Conservation (phyloP, 2,329 filamentous ascomycete species). For the Colletotrichum ledebouriae region DNA sequence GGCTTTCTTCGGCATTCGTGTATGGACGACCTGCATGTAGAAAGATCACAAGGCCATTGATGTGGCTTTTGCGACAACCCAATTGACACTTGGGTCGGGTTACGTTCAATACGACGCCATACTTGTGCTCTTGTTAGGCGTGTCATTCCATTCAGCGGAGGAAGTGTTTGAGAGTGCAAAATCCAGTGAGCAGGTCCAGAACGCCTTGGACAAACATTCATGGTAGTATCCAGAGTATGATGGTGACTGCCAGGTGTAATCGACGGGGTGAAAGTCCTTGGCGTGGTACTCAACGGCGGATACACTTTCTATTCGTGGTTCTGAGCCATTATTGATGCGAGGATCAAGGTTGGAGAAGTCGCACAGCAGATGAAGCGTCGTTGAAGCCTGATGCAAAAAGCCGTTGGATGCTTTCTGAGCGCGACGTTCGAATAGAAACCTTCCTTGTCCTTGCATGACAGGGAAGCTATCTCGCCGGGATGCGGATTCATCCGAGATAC, state of each 20-base stretch:
- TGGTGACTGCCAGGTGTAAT: slow-evolving; percentile 13
- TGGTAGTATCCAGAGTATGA: slow-evolving; percentile 27
- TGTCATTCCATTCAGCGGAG: background rate
- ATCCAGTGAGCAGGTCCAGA: slow-evolving; percentile 21
- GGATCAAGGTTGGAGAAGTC: slow-evolving; percentile 1
- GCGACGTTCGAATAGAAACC: slow-evolving; percentile 4
- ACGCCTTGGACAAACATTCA: slow-evolving; percentile 20
- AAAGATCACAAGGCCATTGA: slow-evolving; percentile 18
- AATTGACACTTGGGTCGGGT: background rate
- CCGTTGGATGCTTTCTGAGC: background rate
- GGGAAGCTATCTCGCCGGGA: background rate
- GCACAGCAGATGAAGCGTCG: slow-evolving; percentile 23
- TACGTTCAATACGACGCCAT: background rate
- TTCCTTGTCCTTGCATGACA: slow-evolving; percentile 1
- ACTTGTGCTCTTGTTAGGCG: background rate
- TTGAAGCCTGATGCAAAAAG: slow-evolving; percentile 26
- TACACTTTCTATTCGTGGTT: slow-evolving; percentile 34
- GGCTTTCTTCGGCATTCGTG: slow-evolving; percentile 5
- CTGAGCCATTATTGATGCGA: background rate
- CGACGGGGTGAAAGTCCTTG: background rate
- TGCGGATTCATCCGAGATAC: background rate
- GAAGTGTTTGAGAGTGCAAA: background rate
- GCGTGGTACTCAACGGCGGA: slow-evolving; percentile 28
- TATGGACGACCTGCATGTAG: slow-evolving; percentile 19
- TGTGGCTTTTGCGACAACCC: background rate